Base-by-base conservation (phyloP, 352 stramenopile species). In the Plasmopara muralis region DNA sequence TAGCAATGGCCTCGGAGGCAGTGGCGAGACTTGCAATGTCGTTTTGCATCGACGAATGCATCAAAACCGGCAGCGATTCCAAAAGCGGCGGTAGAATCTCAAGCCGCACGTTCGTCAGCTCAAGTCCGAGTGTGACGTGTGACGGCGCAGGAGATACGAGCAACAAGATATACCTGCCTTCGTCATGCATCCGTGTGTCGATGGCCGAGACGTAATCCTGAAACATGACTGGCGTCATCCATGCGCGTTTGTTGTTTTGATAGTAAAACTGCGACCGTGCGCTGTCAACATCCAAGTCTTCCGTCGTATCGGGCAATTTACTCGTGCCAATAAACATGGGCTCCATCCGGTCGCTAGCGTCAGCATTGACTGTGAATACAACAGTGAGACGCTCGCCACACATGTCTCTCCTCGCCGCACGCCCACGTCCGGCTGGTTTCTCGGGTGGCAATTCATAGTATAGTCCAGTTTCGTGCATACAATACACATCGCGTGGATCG, bases 211-310 rank as follows among this genome's bases (percentile, higher is more conserved):
- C 49, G 55, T 67, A 84, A 48, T 82, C 67, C 55, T 81, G 70
- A 57, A 84, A 84, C 51, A 82, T 65, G 34, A 82, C 69, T 29
- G 70, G 68, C 14, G 73, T 84, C 60, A 84, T 72, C 70, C 72
- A 82, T 52, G 68, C 70, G 18, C 62, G 55, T 33, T 53, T 60
- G 60, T 84, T 84, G 50, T 79, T 66, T 44, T 70, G 66, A 51
- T 82, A 84, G 55, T 81, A 66, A 50, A 77, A 71, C 28, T 61
- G 48, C 34, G 56, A 45, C 14, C 12, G 37, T 8, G 7, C 14
- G 9, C 5, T 15, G 14, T 71, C 62, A 18, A 62, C 34, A 33
- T 70, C 53, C 7, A 64, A 33, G 5, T 62, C 50, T 3, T 64
- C 50, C 0, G 44, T 37, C 28, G 37, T 12, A 12, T 51, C 54